Base-by-base conservation (phyloP, 768 basidiomycete genomes). In the Hemileccinum impolitum region DNA sequence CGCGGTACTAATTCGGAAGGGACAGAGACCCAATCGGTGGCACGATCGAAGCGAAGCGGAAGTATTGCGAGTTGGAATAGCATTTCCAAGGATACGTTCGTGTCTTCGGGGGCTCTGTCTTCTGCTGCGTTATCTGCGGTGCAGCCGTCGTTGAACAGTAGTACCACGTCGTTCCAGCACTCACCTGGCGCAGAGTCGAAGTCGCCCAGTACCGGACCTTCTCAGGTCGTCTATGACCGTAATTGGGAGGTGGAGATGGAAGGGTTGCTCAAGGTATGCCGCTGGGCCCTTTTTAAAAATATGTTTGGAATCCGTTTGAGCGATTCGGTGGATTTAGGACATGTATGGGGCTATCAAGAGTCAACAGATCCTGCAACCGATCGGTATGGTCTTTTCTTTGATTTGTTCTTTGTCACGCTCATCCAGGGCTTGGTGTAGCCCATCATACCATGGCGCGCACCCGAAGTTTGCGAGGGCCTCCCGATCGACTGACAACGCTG, bases 271-370 rank as follows among this genome's bases (percentile, higher is more conserved):
- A 94, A 92, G 79, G 92, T 90, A 39, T 35, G 44, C 36, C 39
- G 42, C 25, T 11, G 12, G 15, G 12, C 15, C 37, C 17, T 3
- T 26, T 18, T 30, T 12, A n/a, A n/a, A n/a, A n/a, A n/a, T 13
- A 3, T 30, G 9, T 30, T 28, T 19, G 31, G 48, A 19, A 18
- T 14, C 17, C 41, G 47, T 37, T 48, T 50, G 55, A 41, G 45
- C 6, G 44, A 9, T 42, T 19, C 6, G 14, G 30, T 23, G 36
- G 17, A 14, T 21, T 1, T 55, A 94, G 90, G 96, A 99, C 62
- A 95, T 99, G 79, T 99, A 94, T 73, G 80, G 76, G 57, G 85
- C 93, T 8, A 84, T 98, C 70, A 94, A 94, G 72, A 81, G 76
- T 35, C 89, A 94, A 58, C 90, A 94, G 65, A 94, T 97, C 55